Percentiles rank a stretch among this genome's conserved stretches.
These are phyloP conservation scores for Eimeria falciformis DNA, from an alignment of 169 alveolate species.

Conservation along the genomic window DNA sequence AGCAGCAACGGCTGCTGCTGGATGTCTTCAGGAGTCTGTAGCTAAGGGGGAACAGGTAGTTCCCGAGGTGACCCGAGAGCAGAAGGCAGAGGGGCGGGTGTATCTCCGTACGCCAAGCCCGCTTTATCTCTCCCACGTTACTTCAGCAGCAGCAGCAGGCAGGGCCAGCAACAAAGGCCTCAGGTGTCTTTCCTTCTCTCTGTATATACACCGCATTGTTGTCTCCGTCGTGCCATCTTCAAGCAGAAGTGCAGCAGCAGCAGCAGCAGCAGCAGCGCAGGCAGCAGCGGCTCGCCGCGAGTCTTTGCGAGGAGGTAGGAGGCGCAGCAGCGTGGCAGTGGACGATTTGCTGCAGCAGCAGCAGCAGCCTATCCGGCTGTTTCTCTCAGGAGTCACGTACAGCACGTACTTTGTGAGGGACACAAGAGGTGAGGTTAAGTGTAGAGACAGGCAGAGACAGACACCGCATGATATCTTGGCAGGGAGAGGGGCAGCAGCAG, in stretches of 20 bases:
- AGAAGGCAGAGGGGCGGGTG: neutral
- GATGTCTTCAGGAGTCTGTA: neutral
- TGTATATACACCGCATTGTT: slow-evolving; percentile 28
- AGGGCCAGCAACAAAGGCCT: slow-evolving; percentile 22
- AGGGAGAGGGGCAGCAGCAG: slow-evolving; percentile 1
- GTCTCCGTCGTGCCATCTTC: neutral
- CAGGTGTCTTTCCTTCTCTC: neutral
- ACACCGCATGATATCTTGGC: neutral
- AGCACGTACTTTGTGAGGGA: neutral
- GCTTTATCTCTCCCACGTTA: neutral
- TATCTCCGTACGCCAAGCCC: neutral
- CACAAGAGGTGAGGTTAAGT: neutral
- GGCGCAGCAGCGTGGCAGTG: slow-evolving; percentile 27
- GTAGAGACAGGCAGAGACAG: neutral
- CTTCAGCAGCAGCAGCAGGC: neutral
- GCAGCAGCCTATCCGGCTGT: slow-evolving; percentile 39
- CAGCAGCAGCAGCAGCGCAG: slow-evolving; percentile 21
- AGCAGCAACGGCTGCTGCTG: slow-evolving; percentile 22
- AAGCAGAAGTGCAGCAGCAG: slow-evolving; percentile 16
- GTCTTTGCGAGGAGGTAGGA: neutral
- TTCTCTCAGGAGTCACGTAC: slow-evolving; percentile 2
- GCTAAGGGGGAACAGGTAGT: neutral
- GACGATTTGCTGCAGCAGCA: slow-evolving; percentile 51
- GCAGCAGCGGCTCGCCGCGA: slow-evolving; percentile 23
- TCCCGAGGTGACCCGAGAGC: no score